Evolutionary conservation across 2,329 filamentous ascomycete genomes (phyloP).

Genomic region (Xylaria sp.): DNA sequence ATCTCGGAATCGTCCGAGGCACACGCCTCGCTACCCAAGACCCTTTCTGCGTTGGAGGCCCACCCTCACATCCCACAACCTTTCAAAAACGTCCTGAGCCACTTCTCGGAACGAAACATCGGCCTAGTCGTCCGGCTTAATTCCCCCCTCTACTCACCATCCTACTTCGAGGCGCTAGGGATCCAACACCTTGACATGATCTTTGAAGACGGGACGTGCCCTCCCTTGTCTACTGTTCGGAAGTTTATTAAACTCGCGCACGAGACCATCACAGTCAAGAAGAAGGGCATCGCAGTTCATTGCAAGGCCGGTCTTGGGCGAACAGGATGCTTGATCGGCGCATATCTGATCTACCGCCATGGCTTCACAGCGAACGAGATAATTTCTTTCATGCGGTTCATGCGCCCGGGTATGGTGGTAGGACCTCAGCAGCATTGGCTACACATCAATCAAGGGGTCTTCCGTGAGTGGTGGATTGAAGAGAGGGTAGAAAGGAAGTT

Average conservation of each 20-base stretch:
- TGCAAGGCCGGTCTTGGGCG: slow-evolving; percentile 97
- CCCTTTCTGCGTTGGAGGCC: slow-evolving; percentile 70
- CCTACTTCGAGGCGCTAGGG: slow-evolving; percentile 94
- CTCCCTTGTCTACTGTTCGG: slow-evolving; percentile 82
- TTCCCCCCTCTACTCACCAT: slow-evolving; percentile 91
- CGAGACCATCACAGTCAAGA: slow-evolving; percentile 87
- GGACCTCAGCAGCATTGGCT: slow-evolving; percentile 99
- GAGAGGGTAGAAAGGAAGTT: slow-evolving; percentile 76
- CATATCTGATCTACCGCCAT: slow-evolving; percentile 95
- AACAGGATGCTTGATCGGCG: slow-evolving; percentile 94
- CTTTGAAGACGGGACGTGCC: slow-evolving; percentile 97
- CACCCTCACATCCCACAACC: slow-evolving; percentile 75
- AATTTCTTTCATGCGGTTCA: slow-evolving; percentile 98
- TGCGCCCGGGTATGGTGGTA: slow-evolving; percentile 98
- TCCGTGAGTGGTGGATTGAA: slow-evolving; percentile 98
- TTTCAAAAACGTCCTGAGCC: slow-evolving; percentile 93
- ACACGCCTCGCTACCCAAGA: slow-evolving; percentile 75
- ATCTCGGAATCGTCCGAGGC: slow-evolving; percentile 73
- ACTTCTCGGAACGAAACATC: slow-evolving; percentile 86
- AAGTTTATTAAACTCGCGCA: slow-evolving; percentile 95
- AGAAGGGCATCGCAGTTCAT: slow-evolving; percentile 94
- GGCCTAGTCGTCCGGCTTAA: slow-evolving; percentile 94
- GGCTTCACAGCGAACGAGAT: slow-evolving; percentile 97
- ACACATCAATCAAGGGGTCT: slow-evolving; percentile 92
- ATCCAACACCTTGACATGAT: slow-evolving; percentile 99